These are phyloP conservation scores for Lasiosphaeriaceae sp. DNA, from an alignment of 495 filamentous ascomycete species.

Conservation along the genomic window DNA sequence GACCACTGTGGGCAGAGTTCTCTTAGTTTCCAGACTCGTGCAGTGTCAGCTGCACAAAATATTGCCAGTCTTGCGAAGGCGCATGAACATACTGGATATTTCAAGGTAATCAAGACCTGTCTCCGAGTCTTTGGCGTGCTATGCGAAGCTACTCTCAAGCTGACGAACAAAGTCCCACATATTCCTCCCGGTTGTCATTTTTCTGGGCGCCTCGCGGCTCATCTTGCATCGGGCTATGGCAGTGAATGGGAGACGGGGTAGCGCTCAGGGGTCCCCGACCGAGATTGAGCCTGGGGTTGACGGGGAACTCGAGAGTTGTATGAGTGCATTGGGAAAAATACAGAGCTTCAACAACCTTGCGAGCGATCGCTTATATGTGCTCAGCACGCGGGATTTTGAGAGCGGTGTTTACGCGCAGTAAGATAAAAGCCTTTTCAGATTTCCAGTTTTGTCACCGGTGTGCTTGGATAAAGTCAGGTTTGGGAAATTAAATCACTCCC, in stretches of 20 bases:
- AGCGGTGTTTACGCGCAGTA: too few species aligned
- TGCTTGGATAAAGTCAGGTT: too few species aligned
- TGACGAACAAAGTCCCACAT: slow-evolving; percentile 20
- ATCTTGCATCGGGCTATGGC: neutral
- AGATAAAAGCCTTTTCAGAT: too few species aligned
- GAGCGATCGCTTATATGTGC: slow-evolving; percentile 17
- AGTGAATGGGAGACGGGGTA: neutral
- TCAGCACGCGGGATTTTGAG: slow-evolving; percentile 17
- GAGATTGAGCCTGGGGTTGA: slow-evolving; percentile 4
- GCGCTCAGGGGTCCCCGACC: neutral
- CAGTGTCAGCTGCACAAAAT: slow-evolving; percentile 33
- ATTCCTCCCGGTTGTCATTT: slow-evolving; percentile 24
- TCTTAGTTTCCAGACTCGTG: slow-evolving; percentile 31
- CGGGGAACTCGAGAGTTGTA: slow-evolving; percentile 13
- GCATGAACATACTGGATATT: slow-evolving; percentile 41
- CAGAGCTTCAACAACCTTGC: slow-evolving; percentile 28
- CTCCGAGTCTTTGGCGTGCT: neutral
- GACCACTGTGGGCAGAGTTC: slow-evolving; percentile 22
- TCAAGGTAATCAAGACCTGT: slow-evolving; percentile 34
- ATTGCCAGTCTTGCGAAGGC: slow-evolving; percentile 39
- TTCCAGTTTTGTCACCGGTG: too few species aligned
- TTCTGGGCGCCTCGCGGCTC: slow-evolving; percentile 17
- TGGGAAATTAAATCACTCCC: too few species aligned
- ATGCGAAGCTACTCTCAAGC: neutral
- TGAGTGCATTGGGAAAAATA: slow-evolving; percentile 24